These are phyloP conservation scores for Trichoderma koningii DNA, from an alignment of 2,329 filamentous ascomycete genomes.

Conservation along the genomic window DNA sequence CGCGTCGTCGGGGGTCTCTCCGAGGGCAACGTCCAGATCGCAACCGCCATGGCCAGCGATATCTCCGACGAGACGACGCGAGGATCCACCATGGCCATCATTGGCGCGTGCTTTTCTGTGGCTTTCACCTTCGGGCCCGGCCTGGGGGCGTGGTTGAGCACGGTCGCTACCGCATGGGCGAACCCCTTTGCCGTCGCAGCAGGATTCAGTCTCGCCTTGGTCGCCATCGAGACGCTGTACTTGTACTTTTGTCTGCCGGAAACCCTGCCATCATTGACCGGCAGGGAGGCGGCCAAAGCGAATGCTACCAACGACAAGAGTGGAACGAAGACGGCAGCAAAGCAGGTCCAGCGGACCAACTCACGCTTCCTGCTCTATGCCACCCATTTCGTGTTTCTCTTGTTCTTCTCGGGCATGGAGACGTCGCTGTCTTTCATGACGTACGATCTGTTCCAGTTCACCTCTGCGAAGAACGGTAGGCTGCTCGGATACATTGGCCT, in stretches of 20 bases:
- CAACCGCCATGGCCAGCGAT: constrained; percentile 94
- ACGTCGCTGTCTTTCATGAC: constrained; percentile 98
- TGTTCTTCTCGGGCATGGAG: constrained; percentile 98
- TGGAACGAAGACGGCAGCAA: constrained; percentile 33
- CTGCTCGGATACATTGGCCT: constrained; percentile 90
- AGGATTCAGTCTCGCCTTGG: constrained; percentile 79
- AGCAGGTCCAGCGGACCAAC: constrained; percentile 65
- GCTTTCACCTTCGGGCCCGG: constrained; percentile 97
- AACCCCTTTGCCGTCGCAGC: constrained; percentile 96
- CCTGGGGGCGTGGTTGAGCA: constrained; percentile 82
- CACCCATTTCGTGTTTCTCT: constrained; percentile 85
- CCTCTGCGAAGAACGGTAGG: constrained; percentile 75
- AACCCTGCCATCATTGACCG: constrained; percentile 67
- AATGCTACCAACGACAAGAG: constrained; percentile 24
- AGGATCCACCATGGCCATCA: constrained; percentile 91
- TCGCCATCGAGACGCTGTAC: constrained; percentile 85
- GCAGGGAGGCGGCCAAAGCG: constrained; percentile 30
- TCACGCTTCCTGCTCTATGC: constrained; percentile 79
- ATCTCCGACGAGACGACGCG: constrained; percentile 84
- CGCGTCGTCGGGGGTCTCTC: constrained; percentile 89
- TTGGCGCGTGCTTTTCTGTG: constrained; percentile 94
- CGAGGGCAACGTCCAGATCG: constrained; percentile 95
- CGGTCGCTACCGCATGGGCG: constrained; percentile 72
- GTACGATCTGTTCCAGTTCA: constrained; percentile 86
- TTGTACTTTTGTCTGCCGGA: constrained; percentile 84